Conservation (phyloP, 192 early-diverging fungal species). For the Gigaspora rosea region DNA sequence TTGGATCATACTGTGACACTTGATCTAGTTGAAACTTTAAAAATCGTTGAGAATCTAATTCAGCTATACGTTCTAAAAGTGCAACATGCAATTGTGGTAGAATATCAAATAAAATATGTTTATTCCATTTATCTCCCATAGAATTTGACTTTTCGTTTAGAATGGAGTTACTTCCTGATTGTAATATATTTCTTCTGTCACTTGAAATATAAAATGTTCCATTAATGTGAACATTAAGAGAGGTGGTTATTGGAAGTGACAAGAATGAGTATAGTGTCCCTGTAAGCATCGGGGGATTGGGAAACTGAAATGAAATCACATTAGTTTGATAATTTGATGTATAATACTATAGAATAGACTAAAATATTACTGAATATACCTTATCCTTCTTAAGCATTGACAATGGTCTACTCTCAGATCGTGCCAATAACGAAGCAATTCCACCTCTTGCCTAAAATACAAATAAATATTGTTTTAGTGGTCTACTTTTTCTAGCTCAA, state of each 20-base stretch:
- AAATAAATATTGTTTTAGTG: neutral
- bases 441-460: slow-evolving; percentile 3
- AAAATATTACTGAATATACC: neutral
- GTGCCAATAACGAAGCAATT: neutral
- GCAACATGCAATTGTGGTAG: neutral
- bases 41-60: neutral
- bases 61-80: neutral
- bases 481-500: too few relatives aligned
- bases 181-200: slow-evolving; percentile 31
- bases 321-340: neutral
- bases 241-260: slow-evolving; percentile 36
- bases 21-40: neutral
- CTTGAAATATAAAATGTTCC: slow-evolving; percentile 41
- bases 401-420: neutral
- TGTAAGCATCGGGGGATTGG: neutral
- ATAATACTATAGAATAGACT: neutral
- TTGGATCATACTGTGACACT: neutral
- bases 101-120: slow-evolving; percentile 4
- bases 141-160: neutral
- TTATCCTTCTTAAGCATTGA: neutral
- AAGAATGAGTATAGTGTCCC: slow-evolving; percentile 40
- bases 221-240: slow-evolving; percentile 41
- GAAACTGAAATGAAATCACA: neutral
- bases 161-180: neutral
- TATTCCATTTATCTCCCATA: slow-evolving; percentile 4